phyloP scores from a whole-genome alignment of 306 rosid genomes.

The Bauhinia variegata region DNA sequence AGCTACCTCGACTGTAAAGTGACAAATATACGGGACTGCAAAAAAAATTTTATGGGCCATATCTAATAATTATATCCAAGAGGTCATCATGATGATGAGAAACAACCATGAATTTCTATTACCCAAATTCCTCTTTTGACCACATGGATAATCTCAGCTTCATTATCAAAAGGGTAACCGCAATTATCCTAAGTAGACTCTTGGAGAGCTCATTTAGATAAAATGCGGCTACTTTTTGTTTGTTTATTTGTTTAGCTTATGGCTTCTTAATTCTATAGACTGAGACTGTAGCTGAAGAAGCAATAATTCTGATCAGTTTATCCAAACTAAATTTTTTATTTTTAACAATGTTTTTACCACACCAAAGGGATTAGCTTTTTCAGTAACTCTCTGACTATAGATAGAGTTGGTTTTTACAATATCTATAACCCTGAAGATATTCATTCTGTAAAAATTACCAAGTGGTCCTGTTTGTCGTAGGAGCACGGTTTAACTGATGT shows the following conservation, averaged over 20 bases:
- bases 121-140: conserved; percentile 46
- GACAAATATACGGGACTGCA: conserved; percentile 36
- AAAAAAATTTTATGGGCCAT: conserved; percentile 48
- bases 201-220: neutral
- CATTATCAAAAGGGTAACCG: conserved; percentile 27
- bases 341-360: too few relatives aligned
- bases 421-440: too few relatives aligned
- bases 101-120: conserved; percentile 25
- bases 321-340: too few relatives aligned
- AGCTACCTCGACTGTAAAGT: conserved; percentile 43
- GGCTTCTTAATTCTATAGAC: too few relatives aligned
- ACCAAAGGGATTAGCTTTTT: too few relatives aligned
- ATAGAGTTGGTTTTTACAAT: too few relatives aligned
- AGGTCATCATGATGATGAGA: conserved; percentile 36
- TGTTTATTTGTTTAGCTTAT: too few relatives aligned
- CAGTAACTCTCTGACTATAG: too few relatives aligned
- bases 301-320: too few relatives aligned
- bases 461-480: neutral
- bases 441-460: too few relatives aligned
- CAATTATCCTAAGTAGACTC: conserved; percentile 36
- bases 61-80: conserved; percentile 42
- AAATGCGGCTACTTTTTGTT: neutral
- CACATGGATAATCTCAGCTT: conserved; percentile 11
- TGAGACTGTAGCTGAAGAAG: too few relatives aligned
- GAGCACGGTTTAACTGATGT: conserved; percentile 21